Conservation (phyloP, 2,329 filamentous ascomycete species). For the Hirsutella minnesotensis region DNA sequence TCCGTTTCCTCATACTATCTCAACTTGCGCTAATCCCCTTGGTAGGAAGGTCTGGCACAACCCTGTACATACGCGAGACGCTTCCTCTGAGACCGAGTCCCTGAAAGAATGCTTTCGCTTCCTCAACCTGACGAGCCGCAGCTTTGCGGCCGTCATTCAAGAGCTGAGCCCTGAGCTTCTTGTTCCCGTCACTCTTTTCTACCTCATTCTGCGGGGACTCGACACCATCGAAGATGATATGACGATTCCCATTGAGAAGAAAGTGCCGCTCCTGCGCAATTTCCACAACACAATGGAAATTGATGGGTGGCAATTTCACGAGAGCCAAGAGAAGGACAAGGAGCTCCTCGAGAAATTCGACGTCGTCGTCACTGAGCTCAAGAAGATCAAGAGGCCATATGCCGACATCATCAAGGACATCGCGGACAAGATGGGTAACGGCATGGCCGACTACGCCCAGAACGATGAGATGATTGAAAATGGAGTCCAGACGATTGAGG, state of each 20-base stretch:
- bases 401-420: constrained; percentile 84
- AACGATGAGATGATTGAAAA: constrained; percentile 72
- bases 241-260: constrained; percentile 69
- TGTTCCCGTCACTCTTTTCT: constrained; percentile 82
- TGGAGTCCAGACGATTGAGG: constrained; percentile 69
- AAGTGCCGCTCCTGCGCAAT: constrained; percentile 73
- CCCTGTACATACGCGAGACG: constrained; percentile 74
- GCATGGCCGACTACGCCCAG: constrained; percentile 91
- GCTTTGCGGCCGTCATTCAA: constrained; percentile 86
- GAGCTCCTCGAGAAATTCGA: constrained; percentile 90
- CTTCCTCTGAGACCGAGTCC: constrained; percentile 59
- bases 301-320: constrained; percentile 84
- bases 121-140: constrained; percentile 80
- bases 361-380: constrained; percentile 73
- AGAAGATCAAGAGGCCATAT: constrained; percentile 77
- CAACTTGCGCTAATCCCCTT: constrained; percentile 8
- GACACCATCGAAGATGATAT: constrained; percentile 99
- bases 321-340: constrained; percentile 87
- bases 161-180: constrained; percentile 92
- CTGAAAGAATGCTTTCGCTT: constrained; percentile 77
- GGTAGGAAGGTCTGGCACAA: constrained; percentile 93
- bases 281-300: constrained; percentile 70
- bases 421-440: constrained; percentile 88
- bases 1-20: background rate
- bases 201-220: constrained; percentile 79